Conservation (phyloP, 495 filamentous ascomycete species). For the Trichodelitschia bisporula region DNA sequence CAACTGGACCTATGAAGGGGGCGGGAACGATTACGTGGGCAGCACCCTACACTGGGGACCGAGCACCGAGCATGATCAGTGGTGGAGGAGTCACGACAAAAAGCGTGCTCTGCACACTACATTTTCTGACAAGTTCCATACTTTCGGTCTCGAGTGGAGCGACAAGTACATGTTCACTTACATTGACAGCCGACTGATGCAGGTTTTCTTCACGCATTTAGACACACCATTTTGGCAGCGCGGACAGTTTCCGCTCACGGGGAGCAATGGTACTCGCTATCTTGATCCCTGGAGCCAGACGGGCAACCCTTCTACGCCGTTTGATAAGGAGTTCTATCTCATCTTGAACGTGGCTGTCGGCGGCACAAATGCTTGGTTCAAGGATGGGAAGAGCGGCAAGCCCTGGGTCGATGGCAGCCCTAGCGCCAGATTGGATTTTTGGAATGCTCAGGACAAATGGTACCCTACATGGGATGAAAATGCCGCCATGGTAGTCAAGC, state of each 20-base stretch:
- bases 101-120: constrained; percentile 52
- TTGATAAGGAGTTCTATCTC: constrained; percentile 61
- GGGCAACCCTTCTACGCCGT: constrained; percentile 38
- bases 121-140: constrained; percentile 28
- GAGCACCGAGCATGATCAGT: constrained; percentile 32
- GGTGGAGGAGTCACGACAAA: constrained; percentile 59
- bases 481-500: constrained; percentile 44
- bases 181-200: constrained; percentile 6
- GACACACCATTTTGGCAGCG: constrained; percentile 42
- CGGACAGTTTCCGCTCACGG: constrained; percentile 45
- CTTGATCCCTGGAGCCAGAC: constrained; percentile 43
- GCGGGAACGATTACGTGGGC: constrained; percentile 63
- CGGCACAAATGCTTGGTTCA: constrained; percentile 65
- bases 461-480: constrained; percentile 44
- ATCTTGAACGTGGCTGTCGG: constrained; percentile 67
- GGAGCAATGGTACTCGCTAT: constrained; percentile 43
- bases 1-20: constrained; percentile 44
- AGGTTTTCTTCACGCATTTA: constrained; percentile 55
- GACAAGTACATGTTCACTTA: constrained; percentile 9
- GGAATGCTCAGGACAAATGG: constrained; percentile 40
- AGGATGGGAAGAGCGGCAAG: constrained; percentile 42
- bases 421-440: constrained; percentile 49
- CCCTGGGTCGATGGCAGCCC: constrained; percentile 51
- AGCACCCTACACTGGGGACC: constrained; percentile 66
- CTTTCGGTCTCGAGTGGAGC: constrained; percentile 9